Conservation (phyloP, 2,329 filamentous ascomycete species). For the Talaromyces sp. region DNA sequence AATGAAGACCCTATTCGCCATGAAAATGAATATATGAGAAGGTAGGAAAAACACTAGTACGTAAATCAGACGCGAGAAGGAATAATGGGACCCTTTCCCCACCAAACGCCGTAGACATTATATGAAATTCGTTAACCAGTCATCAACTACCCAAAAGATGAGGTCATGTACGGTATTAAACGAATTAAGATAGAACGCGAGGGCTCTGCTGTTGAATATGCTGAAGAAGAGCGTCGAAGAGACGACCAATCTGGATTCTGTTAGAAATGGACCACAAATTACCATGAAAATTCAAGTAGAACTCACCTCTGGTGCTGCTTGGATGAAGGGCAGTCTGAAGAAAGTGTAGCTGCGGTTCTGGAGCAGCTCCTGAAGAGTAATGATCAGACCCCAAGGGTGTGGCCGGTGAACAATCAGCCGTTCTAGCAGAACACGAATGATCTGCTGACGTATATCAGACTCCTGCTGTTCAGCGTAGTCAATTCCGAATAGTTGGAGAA, state of each 20-base stretch:
- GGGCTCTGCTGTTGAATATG: conserved; percentile 51
- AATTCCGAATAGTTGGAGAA: conserved; percentile 79
- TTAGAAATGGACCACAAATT: background rate
- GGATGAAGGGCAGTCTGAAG: conserved; percentile 90
- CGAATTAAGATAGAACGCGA: conserved; percentile 29
- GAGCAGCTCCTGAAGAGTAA: conserved; percentile 81
- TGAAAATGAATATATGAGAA: background rate
- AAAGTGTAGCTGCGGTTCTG: conserved; percentile 90
- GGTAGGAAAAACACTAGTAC: background rate
- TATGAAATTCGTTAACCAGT: conserved; percentile 17
- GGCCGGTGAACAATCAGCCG: conserved; percentile 83
- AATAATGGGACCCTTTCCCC: conserved; percentile 2
- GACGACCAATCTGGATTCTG: conserved; percentile 40
- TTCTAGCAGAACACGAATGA: conserved; percentile 84
- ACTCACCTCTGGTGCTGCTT: conserved; percentile 77
- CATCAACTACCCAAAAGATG: conserved; percentile 17
- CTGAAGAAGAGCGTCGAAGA: conserved; percentile 45
- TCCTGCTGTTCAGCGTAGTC: conserved; percentile 69
- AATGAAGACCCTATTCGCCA: conserved; percentile 12
- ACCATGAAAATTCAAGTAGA: conserved; percentile 3
- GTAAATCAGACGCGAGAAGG: conserved; percentile 1
- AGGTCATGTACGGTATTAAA: conserved; percentile 17
- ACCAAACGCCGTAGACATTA: conserved; percentile 16
- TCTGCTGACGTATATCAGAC: conserved; percentile 80
- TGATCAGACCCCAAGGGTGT: conserved; percentile 91